These are phyloP conservation scores for Podila minutissima DNA, from an alignment of 192 early-diverging fungal species.

Conservation along the genomic window DNA sequence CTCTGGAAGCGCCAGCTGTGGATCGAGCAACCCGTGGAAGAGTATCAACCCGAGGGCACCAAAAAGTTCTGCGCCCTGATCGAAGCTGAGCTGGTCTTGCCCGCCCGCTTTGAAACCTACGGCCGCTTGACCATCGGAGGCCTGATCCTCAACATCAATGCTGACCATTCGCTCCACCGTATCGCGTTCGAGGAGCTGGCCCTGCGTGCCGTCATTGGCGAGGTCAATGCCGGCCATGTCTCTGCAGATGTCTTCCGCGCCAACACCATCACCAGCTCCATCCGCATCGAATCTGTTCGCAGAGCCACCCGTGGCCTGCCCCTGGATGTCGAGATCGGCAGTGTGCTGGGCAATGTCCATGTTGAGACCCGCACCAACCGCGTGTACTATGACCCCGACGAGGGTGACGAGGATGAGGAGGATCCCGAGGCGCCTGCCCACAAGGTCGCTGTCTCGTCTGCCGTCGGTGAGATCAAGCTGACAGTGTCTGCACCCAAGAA, in stretches of 20 bases:
- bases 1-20: not conserved
- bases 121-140: conserved; percentile 15
- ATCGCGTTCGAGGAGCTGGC: conserved; percentile 8
- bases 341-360: not conserved
- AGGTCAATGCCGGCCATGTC: conserved; percentile 18
- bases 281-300: conserved; percentile 10
- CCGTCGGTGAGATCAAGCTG: not conserved
- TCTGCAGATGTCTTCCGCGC: conserved; percentile 11
- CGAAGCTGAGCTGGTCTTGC: conserved; percentile 28
- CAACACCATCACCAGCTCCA: conserved; percentile 1
- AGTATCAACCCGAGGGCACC: not conserved
- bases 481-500: not conserved
- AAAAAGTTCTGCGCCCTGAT: conserved; percentile 26
- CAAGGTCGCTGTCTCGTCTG: not conserved
- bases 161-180: not conserved
- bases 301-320: conserved; percentile 5
- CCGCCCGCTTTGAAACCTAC: not conserved
- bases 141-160: conserved; percentile 6
- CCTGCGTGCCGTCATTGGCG: conserved; percentile 2
- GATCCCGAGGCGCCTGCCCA: conserved; percentile 2
- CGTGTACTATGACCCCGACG: conserved; percentile 1
- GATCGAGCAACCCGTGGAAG: not conserved
- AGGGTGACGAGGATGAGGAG: conserved; percentile 8
- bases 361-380: conserved; percentile 7
- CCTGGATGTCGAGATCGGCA: not conserved